phyloP scores from a whole-genome alignment of 2,329 filamentous ascomycete genomes.

The Fusarium tanahbumbuense region DNA sequence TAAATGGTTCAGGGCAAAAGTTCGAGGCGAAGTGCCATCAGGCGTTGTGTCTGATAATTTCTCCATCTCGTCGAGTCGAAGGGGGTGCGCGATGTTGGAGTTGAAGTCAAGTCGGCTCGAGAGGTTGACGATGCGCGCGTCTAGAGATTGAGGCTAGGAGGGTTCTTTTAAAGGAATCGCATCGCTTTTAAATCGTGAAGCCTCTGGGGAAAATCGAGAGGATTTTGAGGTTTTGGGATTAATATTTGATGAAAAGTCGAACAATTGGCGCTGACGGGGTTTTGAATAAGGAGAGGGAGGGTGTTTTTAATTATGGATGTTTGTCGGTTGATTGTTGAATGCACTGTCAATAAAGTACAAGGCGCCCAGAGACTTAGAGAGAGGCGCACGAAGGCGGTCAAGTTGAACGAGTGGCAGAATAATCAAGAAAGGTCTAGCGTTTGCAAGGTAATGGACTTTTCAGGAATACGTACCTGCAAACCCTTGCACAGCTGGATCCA shows the following conservation, averaged over 20 bases:
- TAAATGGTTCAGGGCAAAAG: conserved; percentile 67
- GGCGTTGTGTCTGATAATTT: conserved; percentile 47
- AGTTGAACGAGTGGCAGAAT: conserved; percentile 40
- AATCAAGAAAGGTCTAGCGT: conserved; percentile 2
- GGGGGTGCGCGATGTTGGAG: not conserved
- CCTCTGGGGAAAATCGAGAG: conserved; percentile 12
- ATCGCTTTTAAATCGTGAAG: conserved; percentile 24
- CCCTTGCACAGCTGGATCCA: conserved; percentile 27
- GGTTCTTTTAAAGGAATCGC: conserved; percentile 32
- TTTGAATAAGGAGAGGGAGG: not conserved
- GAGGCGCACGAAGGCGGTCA: conserved; percentile 42
- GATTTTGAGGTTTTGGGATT: not conserved
- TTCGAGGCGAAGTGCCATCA: conserved; percentile 62
- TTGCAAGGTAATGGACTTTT: not conserved
- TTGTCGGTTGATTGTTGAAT: conserved; percentile 29
- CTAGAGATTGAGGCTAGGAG: conserved; percentile 27
- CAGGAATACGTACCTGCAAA: conserved; percentile 26
- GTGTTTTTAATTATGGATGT: conserved; percentile 11
- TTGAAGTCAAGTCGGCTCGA: conserved; percentile 12
- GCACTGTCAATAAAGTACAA: conserved; percentile 14
- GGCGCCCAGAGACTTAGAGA: conserved; percentile 19
- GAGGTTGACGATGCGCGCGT: conserved; percentile 39
- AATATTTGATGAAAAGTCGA: not conserved
- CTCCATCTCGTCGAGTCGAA: conserved; percentile 46
- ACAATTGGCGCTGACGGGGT: not conserved